Evolutionary conservation across 495 filamentous ascomycete species (phyloP).

Genomic region (Neurospora africana): DNA sequence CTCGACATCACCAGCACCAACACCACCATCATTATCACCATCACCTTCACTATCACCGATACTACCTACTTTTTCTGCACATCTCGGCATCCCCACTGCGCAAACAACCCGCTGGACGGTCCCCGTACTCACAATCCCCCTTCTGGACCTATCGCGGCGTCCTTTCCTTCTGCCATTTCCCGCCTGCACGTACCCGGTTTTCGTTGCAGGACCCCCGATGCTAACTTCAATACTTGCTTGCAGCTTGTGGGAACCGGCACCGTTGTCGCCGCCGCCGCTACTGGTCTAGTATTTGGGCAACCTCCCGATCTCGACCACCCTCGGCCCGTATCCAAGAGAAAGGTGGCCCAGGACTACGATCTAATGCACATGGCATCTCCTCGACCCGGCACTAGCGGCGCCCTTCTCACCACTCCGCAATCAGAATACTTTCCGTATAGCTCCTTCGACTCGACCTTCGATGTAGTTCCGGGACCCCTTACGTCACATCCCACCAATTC

Average conservation of each 20-base stretch:
- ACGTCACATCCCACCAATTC: constrained; percentile 24
- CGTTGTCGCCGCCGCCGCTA: constrained; percentile 48
- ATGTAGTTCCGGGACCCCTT: constrained; percentile 16
- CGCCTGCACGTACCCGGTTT: constrained; percentile 8
- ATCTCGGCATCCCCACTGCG: not conserved
- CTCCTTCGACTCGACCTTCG: constrained; percentile 18
- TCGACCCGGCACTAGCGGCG: constrained; percentile 31
- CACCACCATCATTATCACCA: not conserved
- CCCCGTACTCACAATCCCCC: not conserved
- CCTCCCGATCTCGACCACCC: constrained; percentile 25
- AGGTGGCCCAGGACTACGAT: constrained; percentile 32
- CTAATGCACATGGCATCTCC: constrained; percentile 25
- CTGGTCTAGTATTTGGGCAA: constrained; percentile 44
- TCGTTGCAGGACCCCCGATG: not conserved
- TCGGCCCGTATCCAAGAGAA: constrained; percentile 27
- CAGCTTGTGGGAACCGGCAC: constrained; percentile 50
- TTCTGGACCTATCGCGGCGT: not conserved
- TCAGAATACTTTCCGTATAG: constrained; percentile 25
- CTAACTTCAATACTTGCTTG: constrained; percentile 9
- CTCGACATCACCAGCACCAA: not conserved
- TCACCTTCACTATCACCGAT: not conserved
- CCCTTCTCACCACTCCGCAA: constrained; percentile 18
- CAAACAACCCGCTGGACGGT: not conserved
- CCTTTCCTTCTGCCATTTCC: not conserved
- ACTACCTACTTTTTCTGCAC: not conserved